These are phyloP conservation scores for Mycosphaerella arachidis DNA, from an alignment of 2,329 filamentous ascomycete genomes.

Conservation along the genomic window DNA sequence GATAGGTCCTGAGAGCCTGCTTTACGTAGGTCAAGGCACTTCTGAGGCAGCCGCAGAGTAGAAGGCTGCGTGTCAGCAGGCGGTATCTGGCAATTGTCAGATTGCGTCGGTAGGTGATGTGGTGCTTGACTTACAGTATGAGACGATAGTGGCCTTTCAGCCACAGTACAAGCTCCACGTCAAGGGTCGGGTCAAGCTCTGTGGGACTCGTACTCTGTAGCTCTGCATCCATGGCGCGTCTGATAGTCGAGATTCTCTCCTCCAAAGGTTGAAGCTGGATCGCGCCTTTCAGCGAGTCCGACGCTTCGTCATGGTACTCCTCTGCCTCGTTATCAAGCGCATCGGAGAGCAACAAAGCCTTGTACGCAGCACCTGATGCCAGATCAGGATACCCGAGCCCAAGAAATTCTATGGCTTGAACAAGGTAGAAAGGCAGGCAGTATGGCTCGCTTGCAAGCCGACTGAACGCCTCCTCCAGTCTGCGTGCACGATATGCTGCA, in stretches of 20 bases:
- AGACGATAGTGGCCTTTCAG: conserved; percentile 35
- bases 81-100: conserved; percentile 20
- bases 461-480: conserved; percentile 12
- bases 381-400: conserved; percentile 83
- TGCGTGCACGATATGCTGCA: conserved; percentile 1
- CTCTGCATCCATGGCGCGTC: conserved; percentile 20
- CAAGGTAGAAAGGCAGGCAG: conserved; percentile 31
- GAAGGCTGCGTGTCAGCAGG: conserved; percentile 50
- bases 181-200: conserved; percentile 21
- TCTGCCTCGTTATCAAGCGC: conserved; percentile 73
- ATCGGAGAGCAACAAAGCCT: conserved; percentile 80
- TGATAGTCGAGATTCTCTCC: conserved; percentile 30
- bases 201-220: conserved; percentile 13
- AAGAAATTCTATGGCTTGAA: conserved; percentile 67
- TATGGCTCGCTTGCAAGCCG: conserved; percentile 17
- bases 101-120: background rate
- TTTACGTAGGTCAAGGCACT: conserved; percentile 64
- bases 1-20: conserved; percentile 54
- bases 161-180: conserved; percentile 43
- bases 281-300: conserved; percentile 40
- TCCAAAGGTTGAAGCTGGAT: conserved; percentile 36
- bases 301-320: conserved; percentile 71
- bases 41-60: conserved; percentile 57
- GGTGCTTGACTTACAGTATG: conserved; percentile 18
- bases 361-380: conserved; percentile 83